Conservation (phyloP, 176 grass and related monocot species). For the Neostapfia colusana region DNA sequence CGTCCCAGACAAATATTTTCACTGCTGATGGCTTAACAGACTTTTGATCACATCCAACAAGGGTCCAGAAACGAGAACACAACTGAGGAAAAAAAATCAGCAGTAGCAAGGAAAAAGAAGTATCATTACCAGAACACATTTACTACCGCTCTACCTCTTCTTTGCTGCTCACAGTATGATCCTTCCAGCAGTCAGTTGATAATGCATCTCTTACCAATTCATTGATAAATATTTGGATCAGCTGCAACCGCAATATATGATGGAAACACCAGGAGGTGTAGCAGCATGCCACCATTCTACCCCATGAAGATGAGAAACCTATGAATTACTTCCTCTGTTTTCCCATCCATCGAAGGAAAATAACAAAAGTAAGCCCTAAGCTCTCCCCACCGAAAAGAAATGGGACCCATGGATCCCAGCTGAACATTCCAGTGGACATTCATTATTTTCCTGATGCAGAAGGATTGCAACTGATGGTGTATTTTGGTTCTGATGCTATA, state of each 20-base stretch:
- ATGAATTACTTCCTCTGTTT: not conserved
- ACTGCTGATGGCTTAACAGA: not conserved
- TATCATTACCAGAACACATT: not conserved
- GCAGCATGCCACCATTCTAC: not conserved
- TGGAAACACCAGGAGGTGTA: not conserved
- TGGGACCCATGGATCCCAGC: not conserved
- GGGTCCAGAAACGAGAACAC: not conserved
- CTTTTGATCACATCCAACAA: not conserved
- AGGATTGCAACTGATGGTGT: not conserved
- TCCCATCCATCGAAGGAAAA: not conserved
- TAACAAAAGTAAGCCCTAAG: not conserved
- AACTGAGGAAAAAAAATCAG: not conserved
- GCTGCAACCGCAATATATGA: not conserved
- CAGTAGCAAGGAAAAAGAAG: not conserved
- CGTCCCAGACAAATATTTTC: not conserved
- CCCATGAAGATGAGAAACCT: not conserved
- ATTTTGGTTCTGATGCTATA: constrained; percentile 25
- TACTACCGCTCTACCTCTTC: not conserved
- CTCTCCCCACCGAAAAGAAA: not conserved
- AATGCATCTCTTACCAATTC: not conserved
- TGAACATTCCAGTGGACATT: not conserved
- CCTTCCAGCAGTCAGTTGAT: not conserved
- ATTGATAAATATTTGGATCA: not conserved
- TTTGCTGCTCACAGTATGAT: not conserved
- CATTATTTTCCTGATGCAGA: not conserved